phyloP scores from a whole-genome alignment of 208 protist species.

The Trypanosoma grayi region DNA sequence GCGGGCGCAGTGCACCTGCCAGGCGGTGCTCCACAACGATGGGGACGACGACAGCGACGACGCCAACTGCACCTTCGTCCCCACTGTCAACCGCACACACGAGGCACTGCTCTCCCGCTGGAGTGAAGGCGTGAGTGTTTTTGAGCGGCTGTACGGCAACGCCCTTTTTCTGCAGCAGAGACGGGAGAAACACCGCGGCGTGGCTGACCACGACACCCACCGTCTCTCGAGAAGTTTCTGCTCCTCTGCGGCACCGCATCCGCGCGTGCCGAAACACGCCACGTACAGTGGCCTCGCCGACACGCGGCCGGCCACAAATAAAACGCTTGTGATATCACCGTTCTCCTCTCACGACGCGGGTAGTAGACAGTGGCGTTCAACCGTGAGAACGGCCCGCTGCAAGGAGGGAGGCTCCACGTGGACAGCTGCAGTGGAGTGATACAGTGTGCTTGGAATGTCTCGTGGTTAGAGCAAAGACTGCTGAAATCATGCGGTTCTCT shows the following conservation, averaged over 20 bases:
- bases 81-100: slow-evolving; percentile 16
- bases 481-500: too few relatives aligned
- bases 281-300: too few relatives aligned
- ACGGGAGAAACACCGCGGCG: background rate
- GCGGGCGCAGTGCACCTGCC: slow-evolving; percentile 7
- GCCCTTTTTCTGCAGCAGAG: slow-evolving; percentile 13
- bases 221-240: background rate
- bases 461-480: too few relatives aligned
- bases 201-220: background rate
- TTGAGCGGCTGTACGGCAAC: slow-evolving; percentile 25
- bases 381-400: too few relatives aligned
- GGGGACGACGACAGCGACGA: slow-evolving; percentile 11
- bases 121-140: slow-evolving; percentile 18
- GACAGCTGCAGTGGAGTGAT: too few relatives aligned
- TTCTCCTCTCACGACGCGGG: too few relatives aligned
- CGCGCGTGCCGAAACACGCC: too few relatives aligned
- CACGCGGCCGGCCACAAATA: too few relatives aligned
- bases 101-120: slow-evolving; percentile 10
- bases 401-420: too few relatives aligned
- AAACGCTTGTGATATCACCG: too few relatives aligned
- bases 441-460: too few relatives aligned
- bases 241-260: background rate
- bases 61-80: slow-evolving; percentile 16
- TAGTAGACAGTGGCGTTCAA: too few relatives aligned
- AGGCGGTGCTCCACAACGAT: background rate